A percentile compares a stretch with the other conserved stretches of the same genome.
Conservation (phyloP, 208 protist genomes). For the Leishmania lainsoni region DNA sequence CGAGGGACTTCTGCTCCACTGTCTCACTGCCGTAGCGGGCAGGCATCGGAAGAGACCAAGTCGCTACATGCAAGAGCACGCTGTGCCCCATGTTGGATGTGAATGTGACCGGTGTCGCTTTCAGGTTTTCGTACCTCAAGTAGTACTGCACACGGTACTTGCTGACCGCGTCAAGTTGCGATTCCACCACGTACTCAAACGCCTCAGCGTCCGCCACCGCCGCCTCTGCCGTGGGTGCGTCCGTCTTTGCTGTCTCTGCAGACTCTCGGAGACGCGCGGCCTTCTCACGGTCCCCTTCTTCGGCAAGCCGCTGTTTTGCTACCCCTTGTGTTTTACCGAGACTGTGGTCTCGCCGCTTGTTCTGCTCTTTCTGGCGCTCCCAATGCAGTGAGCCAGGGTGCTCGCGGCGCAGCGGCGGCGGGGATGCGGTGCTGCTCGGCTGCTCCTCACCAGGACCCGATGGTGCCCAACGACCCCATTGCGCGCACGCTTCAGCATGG, state of each 20-base stretch:
- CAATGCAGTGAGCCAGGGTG: conserved; percentile 65
- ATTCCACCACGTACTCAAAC: conserved; percentile 40
- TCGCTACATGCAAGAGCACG: conserved; percentile 52
- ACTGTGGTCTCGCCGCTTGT: neutral
- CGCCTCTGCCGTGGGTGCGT: neutral
- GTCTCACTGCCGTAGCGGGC: conserved; percentile 14
- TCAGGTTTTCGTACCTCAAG: conserved; percentile 52
- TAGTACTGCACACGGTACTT: conserved; percentile 85
- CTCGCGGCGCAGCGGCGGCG: conserved; percentile 79
- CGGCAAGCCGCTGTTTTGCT: neutral
- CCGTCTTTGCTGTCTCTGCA: neutral
- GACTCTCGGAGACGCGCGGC: neutral
- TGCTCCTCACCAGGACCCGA: conserved; percentile 9
- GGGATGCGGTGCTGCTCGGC: conserved; percentile 53
- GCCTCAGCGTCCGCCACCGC: neutral
- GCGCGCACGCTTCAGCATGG: conserved; percentile 62
- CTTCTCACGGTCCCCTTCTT: neutral
- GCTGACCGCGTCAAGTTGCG: conserved; percentile 64
- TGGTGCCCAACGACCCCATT: conserved; percentile 72
- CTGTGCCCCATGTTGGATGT: conserved; percentile 20
- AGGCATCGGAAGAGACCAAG: conserved; percentile 50
- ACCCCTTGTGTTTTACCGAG: neutral
- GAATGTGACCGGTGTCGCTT: conserved; percentile 9
- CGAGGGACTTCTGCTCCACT: neutral
- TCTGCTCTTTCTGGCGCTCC: conserved; percentile 45